Percentiles rank a stretch among this genome's conserved stretches.
These are phyloP conservation scores for Alternaria infectoria DNA, from an alignment of 2,329 filamentous ascomycete genomes.

Conservation along the genomic window DNA sequence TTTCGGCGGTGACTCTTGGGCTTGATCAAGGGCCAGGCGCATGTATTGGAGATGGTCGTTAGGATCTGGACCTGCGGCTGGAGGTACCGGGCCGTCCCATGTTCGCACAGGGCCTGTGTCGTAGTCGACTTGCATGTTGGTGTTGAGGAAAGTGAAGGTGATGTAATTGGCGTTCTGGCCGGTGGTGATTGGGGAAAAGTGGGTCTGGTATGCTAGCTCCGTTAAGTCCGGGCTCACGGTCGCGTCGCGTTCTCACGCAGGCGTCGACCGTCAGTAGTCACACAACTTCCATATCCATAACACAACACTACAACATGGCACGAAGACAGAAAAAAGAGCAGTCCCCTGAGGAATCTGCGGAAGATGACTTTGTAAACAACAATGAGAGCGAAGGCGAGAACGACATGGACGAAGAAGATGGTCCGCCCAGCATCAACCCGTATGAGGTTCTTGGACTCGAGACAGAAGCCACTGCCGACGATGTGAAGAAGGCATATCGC, in stretches of 20 bases:
- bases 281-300: conserved; percentile 8
- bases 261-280: not conserved
- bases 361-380: conserved; percentile 42
- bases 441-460: conserved; percentile 80
- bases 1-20: conserved; percentile 79
- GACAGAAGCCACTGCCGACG: conserved; percentile 72
- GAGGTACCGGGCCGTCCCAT: conserved; percentile 28
- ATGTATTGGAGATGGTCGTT: conserved; percentile 60
- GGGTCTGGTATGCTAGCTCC: conserved; percentile 15
- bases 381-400: conserved; percentile 52
- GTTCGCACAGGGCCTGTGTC: conserved; percentile 22
- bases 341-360: conserved; percentile 8
- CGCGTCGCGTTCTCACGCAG: conserved; percentile 32
- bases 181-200: not conserved
- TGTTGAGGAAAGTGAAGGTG: conserved; percentile 11
- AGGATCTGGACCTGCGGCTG: conserved; percentile 26
- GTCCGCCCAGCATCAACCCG: conserved; percentile 73
- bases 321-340: conserved; percentile 10
- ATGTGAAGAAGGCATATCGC: conserved; percentile 90
- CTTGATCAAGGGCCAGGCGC: conserved; percentile 74
- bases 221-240: conserved; percentile 29
- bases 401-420: conserved; percentile 46
- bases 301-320: conserved; percentile 7
- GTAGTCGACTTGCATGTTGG: conserved; percentile 27
- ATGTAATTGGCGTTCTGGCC: conserved; percentile 9